Conservation (phyloP, 495 filamentous ascomycete genomes). For the Penicillium cataractarum region DNA sequence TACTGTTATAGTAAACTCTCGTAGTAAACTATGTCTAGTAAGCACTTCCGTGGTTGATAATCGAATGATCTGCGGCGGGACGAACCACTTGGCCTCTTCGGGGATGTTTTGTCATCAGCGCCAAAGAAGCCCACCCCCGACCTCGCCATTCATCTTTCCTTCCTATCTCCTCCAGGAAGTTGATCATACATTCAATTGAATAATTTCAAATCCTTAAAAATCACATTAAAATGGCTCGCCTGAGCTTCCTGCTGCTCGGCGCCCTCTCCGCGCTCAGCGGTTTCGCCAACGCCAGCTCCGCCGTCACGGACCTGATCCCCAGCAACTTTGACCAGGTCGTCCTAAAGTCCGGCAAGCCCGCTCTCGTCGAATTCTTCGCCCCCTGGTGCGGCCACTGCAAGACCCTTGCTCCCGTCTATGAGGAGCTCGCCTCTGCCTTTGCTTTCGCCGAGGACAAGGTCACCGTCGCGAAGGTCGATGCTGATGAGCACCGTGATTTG, state of each 20-base stretch:
- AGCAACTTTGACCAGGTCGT: slow-evolving; percentile 88
- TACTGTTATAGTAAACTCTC: no score
- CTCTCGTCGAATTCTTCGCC: slow-evolving; percentile 97
- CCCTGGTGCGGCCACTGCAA: slow-evolving; percentile 99
- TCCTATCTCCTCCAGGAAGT: slow-evolving; percentile 5
- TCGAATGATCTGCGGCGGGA: slow-evolving; percentile 6
- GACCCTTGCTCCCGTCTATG: slow-evolving; percentile 90
- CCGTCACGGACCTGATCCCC: slow-evolving; percentile 83
- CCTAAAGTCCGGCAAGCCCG: slow-evolving; percentile 89
- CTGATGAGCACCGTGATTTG: slow-evolving; percentile 81
- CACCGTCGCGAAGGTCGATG: slow-evolving; percentile 92
- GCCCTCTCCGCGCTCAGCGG: slow-evolving; percentile 45
- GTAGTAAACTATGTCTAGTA: no score
- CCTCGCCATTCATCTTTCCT: not conserved
- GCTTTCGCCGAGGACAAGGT: slow-evolving; percentile 79
- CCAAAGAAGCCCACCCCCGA: not conserved
- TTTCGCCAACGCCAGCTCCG: slow-evolving; percentile 48
- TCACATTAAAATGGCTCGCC: slow-evolving; percentile 46
- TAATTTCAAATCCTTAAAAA: not conserved
- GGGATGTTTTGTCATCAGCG: slow-evolving; percentile 15
- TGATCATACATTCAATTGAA: not conserved
- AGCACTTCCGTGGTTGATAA: not conserved
- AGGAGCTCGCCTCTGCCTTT: slow-evolving; percentile 81
- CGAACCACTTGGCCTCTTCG: slow-evolving; percentile 16
- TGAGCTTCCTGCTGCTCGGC: slow-evolving; percentile 51